phyloP scores from a whole-genome alignment of 2,329 filamentous ascomycete species.

The Neonectria sp. region DNA sequence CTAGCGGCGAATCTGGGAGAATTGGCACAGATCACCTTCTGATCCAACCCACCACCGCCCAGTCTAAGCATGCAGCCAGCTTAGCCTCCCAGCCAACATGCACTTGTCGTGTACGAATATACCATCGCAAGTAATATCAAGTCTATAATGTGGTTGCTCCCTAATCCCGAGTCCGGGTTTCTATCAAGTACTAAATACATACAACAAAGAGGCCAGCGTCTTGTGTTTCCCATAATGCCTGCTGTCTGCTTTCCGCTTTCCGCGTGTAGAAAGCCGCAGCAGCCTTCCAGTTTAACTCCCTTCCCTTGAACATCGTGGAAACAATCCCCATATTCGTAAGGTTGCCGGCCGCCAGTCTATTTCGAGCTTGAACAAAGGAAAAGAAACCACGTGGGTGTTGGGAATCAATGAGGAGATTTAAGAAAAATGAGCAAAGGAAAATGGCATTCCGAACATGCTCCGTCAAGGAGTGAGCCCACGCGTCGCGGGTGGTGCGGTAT shows the following conservation, averaged over 20 bases:
- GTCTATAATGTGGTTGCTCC: constrained; percentile 45
- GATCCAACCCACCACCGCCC: constrained; percentile 17
- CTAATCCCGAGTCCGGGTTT: constrained; percentile 42
- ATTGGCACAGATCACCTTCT: constrained; percentile 26
- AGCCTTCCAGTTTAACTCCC: constrained; percentile 47
- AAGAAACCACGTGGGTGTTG: constrained; percentile 38
- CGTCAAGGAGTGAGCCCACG: constrained; percentile 46
- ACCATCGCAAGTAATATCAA: constrained; percentile 34
- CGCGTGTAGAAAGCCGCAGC: constrained; percentile 36
- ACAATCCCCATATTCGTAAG: constrained; percentile 47
- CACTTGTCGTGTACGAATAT: neutral
- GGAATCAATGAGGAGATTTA: constrained; percentile 41
- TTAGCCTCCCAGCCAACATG: constrained; percentile 1
- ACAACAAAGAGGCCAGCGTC: constrained; percentile 45
- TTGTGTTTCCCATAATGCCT: constrained; percentile 47
- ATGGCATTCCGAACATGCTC: constrained; percentile 43
- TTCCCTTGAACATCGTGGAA: constrained; percentile 46
- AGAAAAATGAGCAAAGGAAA: constrained; percentile 30
- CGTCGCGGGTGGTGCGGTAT: constrained; percentile 35
- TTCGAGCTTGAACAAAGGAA: constrained; percentile 46
- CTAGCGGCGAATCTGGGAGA: constrained; percentile 15
- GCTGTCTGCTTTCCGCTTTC: constrained; percentile 35
- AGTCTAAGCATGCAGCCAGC: constrained; percentile 9
- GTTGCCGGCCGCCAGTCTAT: constrained; percentile 49
- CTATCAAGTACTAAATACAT: constrained; percentile 46